Percentiles rank a stretch among this genome's conserved stretches.
Evolutionary conservation across 2,329 filamentous ascomycete genomes (phyloP).

Genomic region (Ophiostoma sp.): DNA sequence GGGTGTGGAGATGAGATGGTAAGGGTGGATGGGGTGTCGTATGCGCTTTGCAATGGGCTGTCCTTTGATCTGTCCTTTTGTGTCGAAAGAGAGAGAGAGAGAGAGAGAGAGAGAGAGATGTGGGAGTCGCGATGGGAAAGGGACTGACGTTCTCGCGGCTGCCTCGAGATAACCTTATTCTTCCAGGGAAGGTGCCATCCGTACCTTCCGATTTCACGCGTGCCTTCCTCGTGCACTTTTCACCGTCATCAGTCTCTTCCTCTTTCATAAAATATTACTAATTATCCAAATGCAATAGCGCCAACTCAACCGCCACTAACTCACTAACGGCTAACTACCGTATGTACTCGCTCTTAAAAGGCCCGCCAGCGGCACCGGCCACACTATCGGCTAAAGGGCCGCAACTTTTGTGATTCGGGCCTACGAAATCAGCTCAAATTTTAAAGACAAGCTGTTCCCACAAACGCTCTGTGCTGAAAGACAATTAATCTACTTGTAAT

Average conservation of each 20-base stretch:
- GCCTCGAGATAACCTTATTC: not conserved
- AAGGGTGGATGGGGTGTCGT: not conserved
- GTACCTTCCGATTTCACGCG: not conserved
- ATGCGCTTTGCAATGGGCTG: not conserved
- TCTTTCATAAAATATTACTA: not conserved
- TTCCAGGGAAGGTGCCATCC: not conserved
- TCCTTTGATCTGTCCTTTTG: not conserved
- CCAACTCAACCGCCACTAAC: not conserved
- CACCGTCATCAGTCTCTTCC: not conserved
- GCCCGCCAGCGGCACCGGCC: slow-evolving; percentile 6
- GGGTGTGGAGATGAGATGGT: not conserved
- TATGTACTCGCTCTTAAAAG: not conserved
- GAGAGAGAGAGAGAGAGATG: too few species aligned
- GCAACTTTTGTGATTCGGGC: not conserved
- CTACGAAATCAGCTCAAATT: not conserved
- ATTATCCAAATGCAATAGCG: not conserved
- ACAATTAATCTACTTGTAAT: not conserved
- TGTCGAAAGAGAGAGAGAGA: not conserved
- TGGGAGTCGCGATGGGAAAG: not conserved
- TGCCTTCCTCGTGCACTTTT: not conserved
- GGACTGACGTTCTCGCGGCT: too few species aligned
- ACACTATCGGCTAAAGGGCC: slow-evolving; percentile 7
- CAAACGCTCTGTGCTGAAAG: too few species aligned
- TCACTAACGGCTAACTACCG: not conserved
- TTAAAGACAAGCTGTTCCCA: not conserved